Evolutionary conservation across 805 yeast species (phyloP).

Genomic region (Teunomyces lycoperdinae): DNA sequence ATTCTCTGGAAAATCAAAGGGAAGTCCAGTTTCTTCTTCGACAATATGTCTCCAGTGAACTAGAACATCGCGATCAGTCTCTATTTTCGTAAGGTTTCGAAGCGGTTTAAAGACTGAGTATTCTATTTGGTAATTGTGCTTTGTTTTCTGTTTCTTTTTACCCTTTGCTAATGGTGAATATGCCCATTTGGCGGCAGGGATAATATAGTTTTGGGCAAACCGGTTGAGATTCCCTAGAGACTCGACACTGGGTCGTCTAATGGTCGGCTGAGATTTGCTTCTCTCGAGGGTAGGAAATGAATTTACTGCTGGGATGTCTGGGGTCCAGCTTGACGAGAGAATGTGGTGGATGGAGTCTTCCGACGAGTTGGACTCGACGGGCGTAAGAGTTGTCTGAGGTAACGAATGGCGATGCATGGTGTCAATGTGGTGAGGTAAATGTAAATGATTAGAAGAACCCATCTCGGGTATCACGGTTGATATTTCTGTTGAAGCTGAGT

Average conservation of each 20-base stretch:
- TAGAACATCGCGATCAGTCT: slow-evolving; percentile 14
- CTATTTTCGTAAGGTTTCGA: slow-evolving; percentile 13
- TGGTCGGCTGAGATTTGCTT: slow-evolving; percentile 11
- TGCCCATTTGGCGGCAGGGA: slow-evolving; percentile 34
- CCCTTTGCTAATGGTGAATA: slow-evolving; percentile 18
- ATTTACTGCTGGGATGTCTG: slow-evolving; percentile 1
- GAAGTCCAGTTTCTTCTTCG: slow-evolving; percentile 12
- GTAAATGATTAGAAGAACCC: neutral
- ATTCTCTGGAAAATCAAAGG: slow-evolving; percentile 21
- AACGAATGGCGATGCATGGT: neutral
- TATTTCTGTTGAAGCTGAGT: no score
- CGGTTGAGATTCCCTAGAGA: slow-evolving; percentile 14
- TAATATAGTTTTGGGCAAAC: slow-evolving; percentile 19
- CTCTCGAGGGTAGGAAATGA: slow-evolving; percentile 6
- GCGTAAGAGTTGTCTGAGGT: neutral
- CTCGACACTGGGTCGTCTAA: slow-evolving; percentile 10
- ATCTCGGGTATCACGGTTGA: neutral
- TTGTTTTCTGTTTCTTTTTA: slow-evolving; percentile 5
- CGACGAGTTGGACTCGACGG: neutral
- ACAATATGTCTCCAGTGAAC: slow-evolving; percentile 14
- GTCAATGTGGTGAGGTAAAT: neutral
- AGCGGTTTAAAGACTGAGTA: slow-evolving; percentile 53
- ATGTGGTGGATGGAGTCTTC: slow-evolving; percentile 4
- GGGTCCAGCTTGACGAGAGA: slow-evolving; percentile 11
- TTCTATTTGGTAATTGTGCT: slow-evolving; percentile 41